Evolutionary conservation across 176 grass and related monocot species (phyloP).

Genomic region (Carex pumila): DNA sequence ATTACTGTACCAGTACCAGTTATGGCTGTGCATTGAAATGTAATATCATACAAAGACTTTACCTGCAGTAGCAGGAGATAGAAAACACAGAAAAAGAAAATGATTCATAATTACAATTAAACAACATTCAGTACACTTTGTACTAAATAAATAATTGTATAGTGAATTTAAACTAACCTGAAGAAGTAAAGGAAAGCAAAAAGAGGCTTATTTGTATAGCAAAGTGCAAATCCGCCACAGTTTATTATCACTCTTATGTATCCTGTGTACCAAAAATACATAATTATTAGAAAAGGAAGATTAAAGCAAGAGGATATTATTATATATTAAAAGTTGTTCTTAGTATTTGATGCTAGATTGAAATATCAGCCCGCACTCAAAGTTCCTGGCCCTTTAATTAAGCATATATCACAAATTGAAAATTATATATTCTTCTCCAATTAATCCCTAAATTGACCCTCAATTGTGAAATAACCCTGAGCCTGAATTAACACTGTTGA

Average conservation of each 20-base stretch:
- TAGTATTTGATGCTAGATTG: constrained; percentile 8
- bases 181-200: constrained; percentile 89
- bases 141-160: background rate
- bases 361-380: background rate
- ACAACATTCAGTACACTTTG: background rate
- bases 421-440: background rate
- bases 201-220: constrained; percentile 51
- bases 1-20: background rate
- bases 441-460: background rate
- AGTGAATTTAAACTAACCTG: constrained; percentile 35
- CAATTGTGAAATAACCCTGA: background rate
- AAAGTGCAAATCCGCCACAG: constrained; percentile 69
- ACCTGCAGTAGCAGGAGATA: background rate
- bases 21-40: background rate
- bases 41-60: background rate
- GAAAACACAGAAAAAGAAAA: background rate
- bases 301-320: background rate
- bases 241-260: constrained; percentile 94
- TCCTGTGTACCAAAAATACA: constrained; percentile 28
- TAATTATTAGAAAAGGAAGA: background rate
- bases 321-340: background rate
- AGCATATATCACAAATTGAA: background rate
- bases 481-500: background rate
- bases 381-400: background rate
- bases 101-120: background rate